Conservation (phyloP, 176 grass and related monocot species). For the Cymbopogon citratus region DNA sequence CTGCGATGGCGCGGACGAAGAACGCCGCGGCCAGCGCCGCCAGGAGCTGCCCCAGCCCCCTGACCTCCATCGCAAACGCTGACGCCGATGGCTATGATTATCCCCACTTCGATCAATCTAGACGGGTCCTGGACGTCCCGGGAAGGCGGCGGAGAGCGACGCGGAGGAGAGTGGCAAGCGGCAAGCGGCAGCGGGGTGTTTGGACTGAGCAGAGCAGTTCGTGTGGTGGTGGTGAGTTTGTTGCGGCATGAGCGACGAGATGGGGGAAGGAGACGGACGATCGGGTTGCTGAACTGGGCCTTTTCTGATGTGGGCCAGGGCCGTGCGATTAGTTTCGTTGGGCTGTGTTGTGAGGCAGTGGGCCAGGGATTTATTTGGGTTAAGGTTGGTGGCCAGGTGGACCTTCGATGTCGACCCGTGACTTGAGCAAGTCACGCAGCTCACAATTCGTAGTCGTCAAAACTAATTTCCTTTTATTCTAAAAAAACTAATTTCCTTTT, state of each 20-base stretch:
- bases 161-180: not conserved
- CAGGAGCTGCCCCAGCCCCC: conserved; percentile 60
- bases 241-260: conserved; percentile 9
- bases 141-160: not conserved
- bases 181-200: not conserved
- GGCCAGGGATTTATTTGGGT: not conserved
- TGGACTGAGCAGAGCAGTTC: not conserved
- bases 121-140: not conserved
- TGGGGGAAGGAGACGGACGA: not conserved
- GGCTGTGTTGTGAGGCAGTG: not conserved
- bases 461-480: no score
- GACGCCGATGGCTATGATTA: not conserved
- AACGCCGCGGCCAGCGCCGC: conserved; percentile 73
- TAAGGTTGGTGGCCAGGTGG: not conserved
- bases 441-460: no score
- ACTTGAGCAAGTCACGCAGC: not conserved
- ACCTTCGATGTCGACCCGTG: not conserved
- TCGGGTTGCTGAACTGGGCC: conserved; percentile 16
- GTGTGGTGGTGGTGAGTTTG: conserved; percentile 41
- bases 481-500: no score
- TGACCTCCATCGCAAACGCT: conserved; percentile 40
- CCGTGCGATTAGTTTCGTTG: not conserved
- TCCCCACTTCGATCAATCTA: not conserved
- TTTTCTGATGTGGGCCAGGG: not conserved
- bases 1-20: conserved; percentile 60